A percentile compares a stretch with the other conserved stretches of the same genome.
These are phyloP conservation scores for Eimeria falciformis DNA, from an alignment of 169 alveolate genomes.

Conservation along the genomic window DNA sequence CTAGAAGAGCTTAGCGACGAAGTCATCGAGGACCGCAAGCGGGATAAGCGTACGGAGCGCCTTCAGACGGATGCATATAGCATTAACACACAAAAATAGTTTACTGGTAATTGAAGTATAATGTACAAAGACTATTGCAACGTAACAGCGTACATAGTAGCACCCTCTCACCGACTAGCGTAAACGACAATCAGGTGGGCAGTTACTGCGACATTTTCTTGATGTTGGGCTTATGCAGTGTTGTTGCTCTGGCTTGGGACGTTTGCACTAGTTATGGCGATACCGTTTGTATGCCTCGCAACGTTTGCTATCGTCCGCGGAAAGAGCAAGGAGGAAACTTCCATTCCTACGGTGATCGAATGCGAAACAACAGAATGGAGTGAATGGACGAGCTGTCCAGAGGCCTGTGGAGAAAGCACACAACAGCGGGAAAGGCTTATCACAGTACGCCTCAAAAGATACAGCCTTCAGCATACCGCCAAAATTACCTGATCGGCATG, in stretches of 20 bases:
- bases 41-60: conserved; percentile 19
- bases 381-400: conserved; percentile 47
- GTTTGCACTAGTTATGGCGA: background rate
- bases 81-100: too few relatives aligned
- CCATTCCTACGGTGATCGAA: background rate
- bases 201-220: background rate
- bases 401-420: conserved; percentile 23
- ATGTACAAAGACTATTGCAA: background rate
- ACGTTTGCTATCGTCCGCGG: conserved; percentile 14
- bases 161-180: background rate
- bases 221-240: conserved; percentile 7
- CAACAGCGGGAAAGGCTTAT: conserved; percentile 3
- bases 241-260: conserved; percentile 44
- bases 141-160: background rate
- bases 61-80: too few relatives aligned
- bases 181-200: background rate
- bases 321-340: background rate
- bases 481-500: too few relatives aligned
- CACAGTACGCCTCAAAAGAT: background rate
- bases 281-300: conserved; percentile 19
- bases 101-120: background rate
- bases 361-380: conserved; percentile 24
- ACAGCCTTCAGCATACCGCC: background rate
- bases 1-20: conserved; percentile 11
- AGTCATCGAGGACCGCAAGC: conserved; percentile 13